Evolutionary conservation across 1,284 basidiomycete species (phyloP), one percentile per base, ranked within the genome.

Genomic region (Pseudozyma tsukubaensis): DNA sequence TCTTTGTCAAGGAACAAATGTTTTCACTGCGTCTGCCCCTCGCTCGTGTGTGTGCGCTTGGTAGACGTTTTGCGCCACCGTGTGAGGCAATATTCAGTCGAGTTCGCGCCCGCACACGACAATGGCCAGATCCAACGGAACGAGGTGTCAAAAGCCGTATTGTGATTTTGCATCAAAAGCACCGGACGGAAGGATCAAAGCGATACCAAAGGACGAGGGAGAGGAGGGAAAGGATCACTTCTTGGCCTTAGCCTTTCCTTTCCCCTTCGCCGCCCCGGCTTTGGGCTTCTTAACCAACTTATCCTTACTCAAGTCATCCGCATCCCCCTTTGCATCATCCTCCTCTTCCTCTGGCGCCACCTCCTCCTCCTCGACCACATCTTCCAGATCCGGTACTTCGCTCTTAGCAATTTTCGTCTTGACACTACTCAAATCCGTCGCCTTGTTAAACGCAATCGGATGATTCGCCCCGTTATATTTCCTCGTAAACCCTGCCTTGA

Each of bases 401-500:
- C 36, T 47, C 14, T 73, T 78, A n/a, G 50, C 72, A 7, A 68
- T 47, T 24, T 80, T 70, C 35, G 50, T 50, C 59, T 76, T 79
- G 14, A 40, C 62, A 5, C 51, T 58, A 14, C 37, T 19, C 16
- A 65, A 8, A 18, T 72, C 72, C 19, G 54, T 59, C 32, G 56
- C 54, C 71, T 79, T 80, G 51, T 79, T 51, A 37, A 82, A 78
- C 12, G 78, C 78, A 14, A 82, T 74, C 11, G 80, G 78, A 49
- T 82, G 80, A 9, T 29, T 58, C 1, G 53, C 3, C 37, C 58
- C 53, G 47, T 82, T 82, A 64, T 82, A 95, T 92, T 91, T 93
- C 12, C 71, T 39, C 1, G 96, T 99, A 72, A 99, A 91, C 1
- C 92, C 87, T 0, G 91, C 86, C 87, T 99, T 99, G 44, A 91